Evolutionary conservation across 257 asterid species (phyloP), one percentile per base, ranked within the genome.

Genomic region (Ehretia macrophylla): DNA sequence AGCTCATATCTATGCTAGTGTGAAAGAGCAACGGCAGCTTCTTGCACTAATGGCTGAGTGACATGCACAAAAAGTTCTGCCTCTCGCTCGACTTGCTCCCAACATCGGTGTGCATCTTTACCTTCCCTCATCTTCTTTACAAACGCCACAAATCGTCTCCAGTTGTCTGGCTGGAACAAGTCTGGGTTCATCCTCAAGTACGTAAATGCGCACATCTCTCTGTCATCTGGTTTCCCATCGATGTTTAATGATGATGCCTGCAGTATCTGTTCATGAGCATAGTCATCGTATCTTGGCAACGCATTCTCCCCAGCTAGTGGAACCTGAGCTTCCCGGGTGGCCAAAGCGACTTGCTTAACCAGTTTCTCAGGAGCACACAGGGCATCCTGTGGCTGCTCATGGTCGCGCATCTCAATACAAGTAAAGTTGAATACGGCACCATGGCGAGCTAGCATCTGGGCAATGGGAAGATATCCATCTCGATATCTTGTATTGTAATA

Each of bases 51-150:
- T 1, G 97, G 99, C 66, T 58, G 87, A 37, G 95, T 92, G 5
- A 81, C 85, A 17, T 83, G 90, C 44, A 88, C 96, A 47, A 86
- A 93, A 74, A 81, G 95, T 77, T 88, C 96, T 0, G 99, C 96
- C 62, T 93, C 97, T 0, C 96, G 72, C 88, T 89, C 99, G 8
- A 86, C 86, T 39, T 88, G 75, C 71, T 93, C 99, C 84, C 81
- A 61, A 50, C 96, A 88, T 62, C 51, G 55, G 14, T 83, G 40
- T 1, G 18, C 72, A 8, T 79, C 84, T 17, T 85, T 83, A 19
- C 95, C 96, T 77, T 93, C 99, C 21, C 75, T 76, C 97, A 93
- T 93, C 60, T 83, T 88, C 95, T 93, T 93, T 59, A 89, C 97
- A 9, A 93, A 89, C 0, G 72, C 87, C 0, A 89, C 97, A 14